phyloP scores from a whole-genome alignment of 2,329 filamentous ascomycete genomes.

The Monilinia vaccinii-corymbosi region DNA sequence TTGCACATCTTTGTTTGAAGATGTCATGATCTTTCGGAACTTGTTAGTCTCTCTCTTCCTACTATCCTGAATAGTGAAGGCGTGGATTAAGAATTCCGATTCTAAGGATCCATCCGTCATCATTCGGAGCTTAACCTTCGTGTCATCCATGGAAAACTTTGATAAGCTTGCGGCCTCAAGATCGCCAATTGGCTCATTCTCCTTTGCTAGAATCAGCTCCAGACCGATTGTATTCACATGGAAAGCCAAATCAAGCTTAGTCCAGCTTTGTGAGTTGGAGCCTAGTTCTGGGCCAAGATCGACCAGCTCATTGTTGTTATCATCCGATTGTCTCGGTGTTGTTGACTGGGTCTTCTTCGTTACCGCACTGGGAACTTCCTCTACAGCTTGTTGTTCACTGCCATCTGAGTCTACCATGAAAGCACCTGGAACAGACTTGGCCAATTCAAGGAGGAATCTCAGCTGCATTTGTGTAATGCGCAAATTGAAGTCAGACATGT shows the following conservation, averaged over 20 bases:
- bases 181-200: slow-evolving; percentile 69
- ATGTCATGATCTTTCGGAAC: slow-evolving; percentile 96
- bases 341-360: slow-evolving; percentile 21
- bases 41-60: slow-evolving; percentile 86
- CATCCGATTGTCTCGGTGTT: slow-evolving; percentile 11
- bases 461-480: slow-evolving; percentile 84
- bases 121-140: slow-evolving; percentile 84
- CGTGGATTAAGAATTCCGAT: slow-evolving; percentile 85
- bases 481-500: slow-evolving; percentile 88
- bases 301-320: slow-evolving; percentile 36
- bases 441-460: slow-evolving; percentile 80
- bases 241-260: slow-evolving; percentile 87
- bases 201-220: slow-evolving; percentile 71
- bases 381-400: slow-evolving; percentile 62
- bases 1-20: slow-evolving; percentile 88
- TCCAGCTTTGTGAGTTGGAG: slow-evolving; percentile 66
- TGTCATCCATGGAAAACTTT: slow-evolving; percentile 89
- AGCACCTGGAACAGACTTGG: slow-evolving; percentile 76
- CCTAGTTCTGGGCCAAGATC: slow-evolving; percentile 63
- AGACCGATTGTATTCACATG: slow-evolving; percentile 79
- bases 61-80: slow-evolving; percentile 90
- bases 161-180: slow-evolving; percentile 75
- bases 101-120: slow-evolving; percentile 86
- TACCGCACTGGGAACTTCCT: slow-evolving; percentile 55
- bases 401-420: slow-evolving; percentile 69